Conservation (phyloP, 2,329 filamentous ascomycete species). For the Chalara sp. region DNA sequence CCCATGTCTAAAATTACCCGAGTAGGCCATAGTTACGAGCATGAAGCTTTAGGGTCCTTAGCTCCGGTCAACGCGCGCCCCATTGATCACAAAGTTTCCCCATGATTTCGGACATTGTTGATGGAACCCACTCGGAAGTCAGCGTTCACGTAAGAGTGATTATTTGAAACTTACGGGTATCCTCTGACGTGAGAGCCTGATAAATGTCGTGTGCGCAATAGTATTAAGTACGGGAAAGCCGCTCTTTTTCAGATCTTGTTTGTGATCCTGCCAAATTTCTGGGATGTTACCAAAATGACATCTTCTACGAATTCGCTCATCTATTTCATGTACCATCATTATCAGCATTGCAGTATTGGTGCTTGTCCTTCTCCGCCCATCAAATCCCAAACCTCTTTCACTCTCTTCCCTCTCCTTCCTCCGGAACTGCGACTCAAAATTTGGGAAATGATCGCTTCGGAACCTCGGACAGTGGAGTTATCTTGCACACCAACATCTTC, state of each 20-base stretch:
- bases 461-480: conserved; percentile 10
- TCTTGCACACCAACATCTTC: conserved; percentile 9
- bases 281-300: neutral
- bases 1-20: too few species aligned
- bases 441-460: conserved; percentile 7
- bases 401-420: conserved; percentile 12
- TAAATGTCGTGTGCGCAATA: too few species aligned
- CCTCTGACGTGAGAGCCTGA: neutral
- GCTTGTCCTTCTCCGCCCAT: neutral
- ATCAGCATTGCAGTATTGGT: conserved; percentile 5
- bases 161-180: neutral
- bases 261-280: neutral
- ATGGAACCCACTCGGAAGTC: too few species aligned
- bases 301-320: neutral
- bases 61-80: too few species aligned
- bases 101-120: too few species aligned
- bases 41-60: too few species aligned
- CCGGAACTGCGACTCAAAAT: conserved; percentile 13
- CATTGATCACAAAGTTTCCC: too few species aligned
- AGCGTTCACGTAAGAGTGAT: too few species aligned
- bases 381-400: conserved; percentile 5
- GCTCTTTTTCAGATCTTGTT: neutral
- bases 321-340: conserved; percentile 13
- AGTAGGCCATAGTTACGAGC: too few species aligned
- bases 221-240: neutral